Base-by-base conservation (phyloP, 1,139 yeast species). In the Saccharomyces hybrid region DNA sequence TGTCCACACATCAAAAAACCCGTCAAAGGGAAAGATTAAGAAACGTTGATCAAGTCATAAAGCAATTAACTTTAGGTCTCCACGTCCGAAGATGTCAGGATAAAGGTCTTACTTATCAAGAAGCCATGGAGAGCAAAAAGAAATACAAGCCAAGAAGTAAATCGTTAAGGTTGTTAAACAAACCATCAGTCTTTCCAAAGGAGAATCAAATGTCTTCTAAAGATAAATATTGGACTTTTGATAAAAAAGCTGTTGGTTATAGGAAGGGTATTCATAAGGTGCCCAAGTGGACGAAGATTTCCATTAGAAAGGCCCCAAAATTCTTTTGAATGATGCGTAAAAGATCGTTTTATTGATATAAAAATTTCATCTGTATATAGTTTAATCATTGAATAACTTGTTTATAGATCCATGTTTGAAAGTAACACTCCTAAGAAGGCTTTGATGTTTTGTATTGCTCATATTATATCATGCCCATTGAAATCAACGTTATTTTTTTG, bases 201-300 rank as follows among this genome's bases (percentile, higher is more conserved):
- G 97, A 90, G 67, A 64, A 73, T 47, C 90, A 89, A 58, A 89
- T 93, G 97, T 66, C 73, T 0, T 76, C 96, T 3, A 77, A 74
- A 62, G 96, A 93, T 73, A 93, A 93, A 72, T 93, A 93, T 73
- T 84, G 96, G 53, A 85, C 91, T 0, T 93, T 88, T 73, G 84
- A 82, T 73, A 86, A 81, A 71, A 83, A 83, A 64, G 79, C 84
- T 11, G 81, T 78, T 66, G 84, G 84, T 31, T 93, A 91, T 73
- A 82, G 99, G 75, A 93, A 90, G 74, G 84, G 95, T 60, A 83
- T 88, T 28, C 98, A 93, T 69, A 81, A 77, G 70, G 86, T 85
- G 34, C 96, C 96, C 23, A 87, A 88, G 66, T 89, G 96, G 95
- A 91, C 98, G 55, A 88, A 86, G 73, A 71, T 82, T 59, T 83